Conservation (phyloP, 495 filamentous ascomycete species). For the Poronia punctata region DNA sequence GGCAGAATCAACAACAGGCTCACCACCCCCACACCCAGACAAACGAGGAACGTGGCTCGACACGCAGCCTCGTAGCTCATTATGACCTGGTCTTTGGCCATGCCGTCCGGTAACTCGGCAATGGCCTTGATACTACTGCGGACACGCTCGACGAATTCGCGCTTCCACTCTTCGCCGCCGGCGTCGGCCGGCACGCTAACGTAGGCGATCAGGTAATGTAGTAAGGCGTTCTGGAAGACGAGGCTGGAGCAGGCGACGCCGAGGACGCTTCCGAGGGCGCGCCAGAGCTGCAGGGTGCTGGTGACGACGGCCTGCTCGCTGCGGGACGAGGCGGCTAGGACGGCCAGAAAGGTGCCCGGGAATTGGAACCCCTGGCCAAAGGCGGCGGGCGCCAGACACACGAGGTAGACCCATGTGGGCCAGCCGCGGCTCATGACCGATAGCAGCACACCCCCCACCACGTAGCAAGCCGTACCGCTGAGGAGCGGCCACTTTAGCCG, state of each 20-base stretch:
- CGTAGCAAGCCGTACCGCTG: slow-evolving; percentile 46
- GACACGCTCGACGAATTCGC: slow-evolving; percentile 27
- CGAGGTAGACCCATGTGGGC: slow-evolving; percentile 51
- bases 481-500: slow-evolving; percentile 58
- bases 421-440: slow-evolving; percentile 44
- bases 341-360: slow-evolving; percentile 58
- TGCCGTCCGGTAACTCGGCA: slow-evolving; percentile 20
- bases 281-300: slow-evolving; percentile 60
- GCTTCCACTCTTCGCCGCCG: slow-evolving; percentile 19
- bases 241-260: slow-evolving; percentile 65
- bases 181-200: slow-evolving; percentile 48
- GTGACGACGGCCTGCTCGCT: slow-evolving; percentile 72
- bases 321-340: slow-evolving; percentile 60
- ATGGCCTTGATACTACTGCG: slow-evolving; percentile 39
- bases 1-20: slow-evolving; percentile 44
- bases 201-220: slow-evolving; percentile 48
- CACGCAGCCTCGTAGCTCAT: slow-evolving; percentile 53
- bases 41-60: slow-evolving; percentile 46
- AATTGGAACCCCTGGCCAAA: slow-evolving; percentile 60
- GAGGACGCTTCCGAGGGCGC: slow-evolving; percentile 62
- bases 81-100: slow-evolving; percentile 44
- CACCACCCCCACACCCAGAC: slow-evolving; percentile 41
- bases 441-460: slow-evolving; percentile 50
- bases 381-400: slow-evolving; percentile 54
- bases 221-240: slow-evolving; percentile 66